A percentile compares a stretch with the other conserved stretches of the same genome.
These are phyloP conservation scores for Xylaria cubensis DNA, from an alignment of 495 filamentous ascomycete species.

Conservation along the genomic window DNA sequence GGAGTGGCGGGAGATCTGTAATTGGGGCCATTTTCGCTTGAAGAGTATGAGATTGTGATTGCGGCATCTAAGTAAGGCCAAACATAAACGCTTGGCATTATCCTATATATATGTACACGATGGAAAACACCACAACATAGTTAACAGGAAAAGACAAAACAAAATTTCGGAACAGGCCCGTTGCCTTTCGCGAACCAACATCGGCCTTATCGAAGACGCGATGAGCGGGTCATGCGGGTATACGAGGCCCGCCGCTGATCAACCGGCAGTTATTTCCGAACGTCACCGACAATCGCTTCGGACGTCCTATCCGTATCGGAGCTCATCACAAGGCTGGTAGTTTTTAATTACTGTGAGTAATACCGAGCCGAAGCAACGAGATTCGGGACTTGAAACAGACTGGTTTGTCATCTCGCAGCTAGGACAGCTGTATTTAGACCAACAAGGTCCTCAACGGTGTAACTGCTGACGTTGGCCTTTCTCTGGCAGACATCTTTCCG, in stretches of 20 bases:
- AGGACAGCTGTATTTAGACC: background rate
- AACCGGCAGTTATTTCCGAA: slow-evolving; percentile 20
- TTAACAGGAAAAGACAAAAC: background rate
- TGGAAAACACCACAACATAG: background rate
- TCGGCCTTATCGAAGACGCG: slow-evolving; percentile 16
- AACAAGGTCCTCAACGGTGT: background rate
- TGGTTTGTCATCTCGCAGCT: background rate
- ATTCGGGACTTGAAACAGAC: background rate
- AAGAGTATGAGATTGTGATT: background rate
- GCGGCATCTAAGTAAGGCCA: background rate
- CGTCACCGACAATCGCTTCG: background rate
- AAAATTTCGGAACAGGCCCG: background rate
- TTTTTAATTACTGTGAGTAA: background rate
- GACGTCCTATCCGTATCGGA: slow-evolving; percentile 15
- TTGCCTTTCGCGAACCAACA: background rate
- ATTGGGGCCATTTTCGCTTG: slow-evolving; percentile 3
- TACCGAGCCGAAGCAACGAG: background rate
- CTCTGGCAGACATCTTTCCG: background rate
- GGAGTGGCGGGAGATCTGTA: background rate
- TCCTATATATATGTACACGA: background rate
- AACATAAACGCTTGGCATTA: background rate
- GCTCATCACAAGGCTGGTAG: background rate
- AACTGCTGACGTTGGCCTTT: background rate
- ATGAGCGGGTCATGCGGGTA: slow-evolving; percentile 21
- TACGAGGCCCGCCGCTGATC: slow-evolving; percentile 11